A percentile compares a stretch with the other conserved stretches of the same genome.
phyloP scores from a whole-genome alignment of 768 basidiomycete genomes.

The Auricularia heimuer region DNA sequence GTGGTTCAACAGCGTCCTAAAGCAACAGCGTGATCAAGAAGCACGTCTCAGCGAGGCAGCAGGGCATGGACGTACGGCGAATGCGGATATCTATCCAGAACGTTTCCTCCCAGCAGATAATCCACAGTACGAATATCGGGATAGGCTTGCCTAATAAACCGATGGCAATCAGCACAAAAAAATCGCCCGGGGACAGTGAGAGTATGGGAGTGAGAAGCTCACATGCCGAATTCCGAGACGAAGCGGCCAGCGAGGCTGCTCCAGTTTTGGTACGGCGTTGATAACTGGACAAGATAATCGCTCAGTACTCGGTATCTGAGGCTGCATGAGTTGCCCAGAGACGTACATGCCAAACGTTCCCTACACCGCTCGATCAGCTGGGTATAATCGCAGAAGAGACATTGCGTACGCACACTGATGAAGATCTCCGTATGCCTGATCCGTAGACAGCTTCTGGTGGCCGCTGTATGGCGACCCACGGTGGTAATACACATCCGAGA shows the following conservation, averaged over 20 bases:
- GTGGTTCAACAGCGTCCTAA: too few species aligned
- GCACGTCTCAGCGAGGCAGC: too few species aligned
- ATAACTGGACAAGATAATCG: constrained; percentile 28
- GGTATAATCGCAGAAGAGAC: background rate
- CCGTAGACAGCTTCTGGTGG: constrained; percentile 57
- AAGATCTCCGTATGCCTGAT: constrained; percentile 74
- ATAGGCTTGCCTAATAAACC: constrained; percentile 59
- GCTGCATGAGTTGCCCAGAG: too few species aligned
- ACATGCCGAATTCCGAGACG: constrained; percentile 34
- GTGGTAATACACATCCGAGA: constrained; percentile 69
- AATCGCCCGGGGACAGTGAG: too few species aligned
- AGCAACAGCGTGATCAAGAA: too few species aligned
- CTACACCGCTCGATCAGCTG: constrained; percentile 22
- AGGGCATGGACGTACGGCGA: constrained; percentile 43
- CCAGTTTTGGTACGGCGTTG: constrained; percentile 93
- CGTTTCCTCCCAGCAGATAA: constrained; percentile 68
- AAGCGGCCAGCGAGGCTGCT: constrained; percentile 82
- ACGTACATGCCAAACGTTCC: constrained; percentile 85
- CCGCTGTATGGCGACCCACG: constrained; percentile 84
- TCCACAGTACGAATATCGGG: constrained; percentile 85
- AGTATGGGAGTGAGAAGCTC: background rate
- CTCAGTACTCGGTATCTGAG: background rate
- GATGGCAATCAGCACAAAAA: too few species aligned
- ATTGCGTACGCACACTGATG: constrained; percentile 63
- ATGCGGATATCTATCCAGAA: constrained; percentile 72